phyloP scores from a whole-genome alignment of 306 rosid species.

The Trifolium pratense region DNA sequence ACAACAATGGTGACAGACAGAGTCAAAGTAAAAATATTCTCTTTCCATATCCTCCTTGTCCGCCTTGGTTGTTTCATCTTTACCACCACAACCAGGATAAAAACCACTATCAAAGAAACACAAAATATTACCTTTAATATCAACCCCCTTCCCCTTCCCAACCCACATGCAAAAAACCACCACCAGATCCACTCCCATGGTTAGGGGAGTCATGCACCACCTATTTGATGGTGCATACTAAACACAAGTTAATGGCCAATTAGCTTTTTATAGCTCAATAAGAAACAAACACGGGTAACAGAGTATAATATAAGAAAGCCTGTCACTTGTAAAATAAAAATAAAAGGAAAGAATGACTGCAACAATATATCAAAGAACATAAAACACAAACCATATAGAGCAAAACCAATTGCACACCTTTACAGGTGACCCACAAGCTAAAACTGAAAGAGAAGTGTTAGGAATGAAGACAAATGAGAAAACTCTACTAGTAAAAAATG shows the following conservation, averaged over 20 bases:
- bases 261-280: neutral
- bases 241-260: neutral
- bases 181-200: neutral
- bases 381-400: neutral
- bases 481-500: neutral
- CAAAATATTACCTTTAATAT: neutral
- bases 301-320: neutral
- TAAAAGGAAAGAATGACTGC: neutral
- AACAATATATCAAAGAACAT: neutral
- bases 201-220: neutral
- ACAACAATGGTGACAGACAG: neutral
- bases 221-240: neutral
- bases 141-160: neutral
- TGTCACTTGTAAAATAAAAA: neutral
- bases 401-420: constrained; percentile 8
- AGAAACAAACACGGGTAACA: neutral
- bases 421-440: neutral
- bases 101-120: neutral
- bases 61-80: neutral
- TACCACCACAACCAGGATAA: neutral
- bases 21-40: neutral
- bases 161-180: neutral
- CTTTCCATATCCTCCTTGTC: neutral
- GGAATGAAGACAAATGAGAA: constrained; percentile 23
- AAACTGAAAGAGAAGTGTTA: constrained; percentile 9